Conservation (phyloP, 2,329 filamentous ascomycete species). For the Tolypocladium endophyticum region DNA sequence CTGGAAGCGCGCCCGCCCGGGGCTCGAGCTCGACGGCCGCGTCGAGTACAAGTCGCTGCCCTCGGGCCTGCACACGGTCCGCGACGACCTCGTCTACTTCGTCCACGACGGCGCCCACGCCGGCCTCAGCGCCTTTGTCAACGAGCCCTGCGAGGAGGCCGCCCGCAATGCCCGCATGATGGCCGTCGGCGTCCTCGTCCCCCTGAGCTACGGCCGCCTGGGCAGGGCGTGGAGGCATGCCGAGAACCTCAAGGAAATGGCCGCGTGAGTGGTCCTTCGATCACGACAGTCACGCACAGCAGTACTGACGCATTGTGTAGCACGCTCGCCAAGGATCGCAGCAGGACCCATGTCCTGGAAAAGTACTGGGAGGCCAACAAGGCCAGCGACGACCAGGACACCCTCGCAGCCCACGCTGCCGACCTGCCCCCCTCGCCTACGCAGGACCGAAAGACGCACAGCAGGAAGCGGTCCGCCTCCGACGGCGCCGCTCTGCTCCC, state of each 20-base stretch:
- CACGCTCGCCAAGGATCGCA: slow-evolving; percentile 53
- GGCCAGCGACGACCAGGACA: slow-evolving; percentile 26
- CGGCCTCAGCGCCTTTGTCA: slow-evolving; percentile 85
- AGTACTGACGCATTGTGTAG: slow-evolving; percentile 17
- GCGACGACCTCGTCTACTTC: slow-evolving; percentile 88
- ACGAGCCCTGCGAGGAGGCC: slow-evolving; percentile 65
- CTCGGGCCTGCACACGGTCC: slow-evolving; percentile 81
- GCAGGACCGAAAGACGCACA: slow-evolving; percentile 31
- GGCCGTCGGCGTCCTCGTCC: slow-evolving; percentile 80
- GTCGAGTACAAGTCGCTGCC: slow-evolving; percentile 96
- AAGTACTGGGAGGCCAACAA: slow-evolving; percentile 63
- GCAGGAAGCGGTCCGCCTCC: slow-evolving; percentile 48
- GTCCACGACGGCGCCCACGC: slow-evolving; percentile 71
- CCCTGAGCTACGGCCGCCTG: slow-evolving; percentile 72
- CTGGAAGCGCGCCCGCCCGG: slow-evolving; percentile 68
- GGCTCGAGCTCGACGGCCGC: slow-evolving; percentile 68
- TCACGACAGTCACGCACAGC: neutral
- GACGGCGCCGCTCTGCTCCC: slow-evolving; percentile 49
- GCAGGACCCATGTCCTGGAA: slow-evolving; percentile 54
- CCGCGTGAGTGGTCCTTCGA: slow-evolving; percentile 39
- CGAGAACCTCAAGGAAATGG: slow-evolving; percentile 61
- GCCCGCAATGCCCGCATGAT: slow-evolving; percentile 87
- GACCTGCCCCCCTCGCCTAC: slow-evolving; percentile 24
- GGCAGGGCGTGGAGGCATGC: slow-evolving; percentile 88
- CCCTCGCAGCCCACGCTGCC: slow-evolving; percentile 11